Percentiles rank a stretch among this genome's conserved stretches.
Evolutionary conservation across 352 stramenopile genomes (phyloP).

Genomic region (Globisporangium uncinulatum): DNA sequence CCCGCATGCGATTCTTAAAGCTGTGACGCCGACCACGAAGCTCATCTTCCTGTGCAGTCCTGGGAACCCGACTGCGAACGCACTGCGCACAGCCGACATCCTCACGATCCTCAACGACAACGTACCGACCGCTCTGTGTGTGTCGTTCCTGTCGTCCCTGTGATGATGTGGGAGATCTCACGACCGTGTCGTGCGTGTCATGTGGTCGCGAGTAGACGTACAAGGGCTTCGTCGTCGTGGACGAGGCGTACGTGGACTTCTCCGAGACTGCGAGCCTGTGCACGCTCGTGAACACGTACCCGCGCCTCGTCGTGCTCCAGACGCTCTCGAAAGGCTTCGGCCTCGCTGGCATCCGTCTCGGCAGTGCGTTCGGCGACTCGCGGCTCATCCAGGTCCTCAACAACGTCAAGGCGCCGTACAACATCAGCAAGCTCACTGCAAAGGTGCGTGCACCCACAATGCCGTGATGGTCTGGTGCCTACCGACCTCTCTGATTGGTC

Average conservation of each 20-base stretch:
- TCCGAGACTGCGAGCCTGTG: conserved; percentile 64
- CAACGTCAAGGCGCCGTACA: conserved; percentile 99
- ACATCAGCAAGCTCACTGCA: conserved; percentile 96
- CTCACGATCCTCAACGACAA: conserved; percentile 81
- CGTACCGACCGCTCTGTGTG: conserved; percentile 15
- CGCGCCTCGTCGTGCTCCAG: conserved; percentile 95
- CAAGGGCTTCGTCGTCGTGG: conserved; percentile 95
- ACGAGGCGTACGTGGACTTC: conserved; percentile 99
- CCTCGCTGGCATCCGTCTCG: conserved; percentile 93
- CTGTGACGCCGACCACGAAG: conserved; percentile 89
- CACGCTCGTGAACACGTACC: conserved; percentile 90
- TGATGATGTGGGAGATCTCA: neutral
- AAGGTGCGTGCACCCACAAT: conserved; percentile 25
- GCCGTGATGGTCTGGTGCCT: neutral
- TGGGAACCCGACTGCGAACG: conserved; percentile 97
- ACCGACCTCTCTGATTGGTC: neutral
- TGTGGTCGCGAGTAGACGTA: conserved; percentile 42
- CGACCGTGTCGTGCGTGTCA: neutral
- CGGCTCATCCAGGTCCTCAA: conserved; percentile 97
- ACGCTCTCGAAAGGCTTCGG: conserved; percentile 98
- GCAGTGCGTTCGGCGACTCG: conserved; percentile 88
- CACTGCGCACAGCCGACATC: conserved; percentile 88
- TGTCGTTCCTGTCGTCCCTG: neutral
- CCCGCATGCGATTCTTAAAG: conserved; percentile 80
- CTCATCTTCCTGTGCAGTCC: conserved; percentile 97